Evolutionary conservation across 371 early-diverging fungal genomes (phyloP), one percentile per base, ranked within the genome.

Genomic region (Circinella umbellata): DNA sequence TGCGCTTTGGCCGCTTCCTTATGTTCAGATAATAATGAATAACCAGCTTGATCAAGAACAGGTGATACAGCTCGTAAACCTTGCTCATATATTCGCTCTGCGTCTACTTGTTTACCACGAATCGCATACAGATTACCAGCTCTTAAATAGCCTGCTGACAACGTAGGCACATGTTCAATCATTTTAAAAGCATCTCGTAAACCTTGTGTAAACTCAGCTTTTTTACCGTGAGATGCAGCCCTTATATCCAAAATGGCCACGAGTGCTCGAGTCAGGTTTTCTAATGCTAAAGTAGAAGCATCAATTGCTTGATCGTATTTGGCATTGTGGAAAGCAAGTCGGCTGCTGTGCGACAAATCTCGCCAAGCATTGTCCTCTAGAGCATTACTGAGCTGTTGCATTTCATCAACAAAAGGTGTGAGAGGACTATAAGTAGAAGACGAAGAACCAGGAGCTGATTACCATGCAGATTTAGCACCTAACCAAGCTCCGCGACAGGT

Each of bases 1-100:
- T 64, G 65, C 15, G 46, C 48, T 48, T 64, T 64, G 49, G 65
- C 65, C 35, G 46, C 51, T 38, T 64, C 57, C 4, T 57, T 57
- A 27, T 57, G 57, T 34, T 57, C 57, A 34, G 57, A 57, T 34
- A 57, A 57, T 34, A 57, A 34, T 13, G 34, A 17, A 14, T 57
- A 57, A 13, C 57, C 57, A 13, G 57, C 57, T 18, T 11, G n/a
- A 27, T 57, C 57, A 6, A 17, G 5, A 18, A 57, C 27, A n/a
- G 57, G 57, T 57, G 57, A 57, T 13, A 57, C 57, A 57, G 57
- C 57, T 57, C 57, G 57, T 34, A 64, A 35, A 18, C 65, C 65
- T n/a, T 64, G 48, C 14, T 49, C 51, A n/a, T 64, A 64, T 8
- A n/a, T 51, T 46, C 48, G 65, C 65, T 64, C 51, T 15, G 15